Conservation (phyloP, 2,329 filamentous ascomycete species). For the Botrytis medusae region DNA sequence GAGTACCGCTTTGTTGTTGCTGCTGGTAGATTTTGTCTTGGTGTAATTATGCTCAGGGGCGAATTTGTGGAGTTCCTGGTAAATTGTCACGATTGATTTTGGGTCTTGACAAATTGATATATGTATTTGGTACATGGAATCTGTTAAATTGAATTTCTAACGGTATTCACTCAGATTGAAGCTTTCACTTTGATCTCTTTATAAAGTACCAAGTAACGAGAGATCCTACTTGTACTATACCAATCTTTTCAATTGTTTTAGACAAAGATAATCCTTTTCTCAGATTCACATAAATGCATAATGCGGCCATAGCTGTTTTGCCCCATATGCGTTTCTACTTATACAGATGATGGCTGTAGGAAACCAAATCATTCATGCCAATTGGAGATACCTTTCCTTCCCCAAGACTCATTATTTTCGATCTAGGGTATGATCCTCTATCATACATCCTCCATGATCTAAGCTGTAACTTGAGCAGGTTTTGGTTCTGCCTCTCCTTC, state of each 20-base stretch:
- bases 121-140: conserved; percentile 9
- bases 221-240: neutral
- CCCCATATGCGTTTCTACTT: conserved; percentile 21
- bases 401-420: conserved; percentile 11
- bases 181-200: neutral
- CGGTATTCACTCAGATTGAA: neutral
- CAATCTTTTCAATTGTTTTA: conserved; percentile 8
- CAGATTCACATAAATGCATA: conserved; percentile 12
- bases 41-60: conserved; percentile 23
- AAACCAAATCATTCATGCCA: conserved; percentile 4
- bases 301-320: conserved; percentile 11
- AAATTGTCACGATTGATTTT: conserved; percentile 8
- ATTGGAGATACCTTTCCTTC: neutral
- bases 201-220: neutral
- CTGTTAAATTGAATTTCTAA: neutral
- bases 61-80: conserved; percentile 20
- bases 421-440: conserved; percentile 7
- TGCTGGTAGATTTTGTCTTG: conserved; percentile 28
- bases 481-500: conserved; percentile 10
- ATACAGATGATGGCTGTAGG: conserved; percentile 19
- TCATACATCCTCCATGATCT: conserved; percentile 10
- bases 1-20: conserved; percentile 33
- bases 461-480: conserved; percentile 7
- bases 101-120: conserved; percentile 13
- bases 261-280: conserved; percentile 12